Conservation (phyloP, 2,329 filamentous ascomycete genomes). For the Cercospora sp. region DNA sequence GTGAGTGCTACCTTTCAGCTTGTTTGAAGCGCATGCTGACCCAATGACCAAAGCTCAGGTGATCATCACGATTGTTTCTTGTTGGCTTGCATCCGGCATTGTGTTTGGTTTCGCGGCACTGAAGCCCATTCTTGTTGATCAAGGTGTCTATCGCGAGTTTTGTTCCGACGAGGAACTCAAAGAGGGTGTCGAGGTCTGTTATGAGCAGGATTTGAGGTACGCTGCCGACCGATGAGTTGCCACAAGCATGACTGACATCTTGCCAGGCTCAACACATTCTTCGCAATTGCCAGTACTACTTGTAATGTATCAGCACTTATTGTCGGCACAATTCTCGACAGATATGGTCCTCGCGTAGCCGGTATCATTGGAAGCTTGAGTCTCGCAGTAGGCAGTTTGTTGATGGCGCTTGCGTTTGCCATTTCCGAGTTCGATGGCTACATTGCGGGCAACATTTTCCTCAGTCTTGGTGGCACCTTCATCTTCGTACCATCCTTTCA, state of each 20-base stretch:
- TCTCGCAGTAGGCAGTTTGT: constrained; percentile 65
- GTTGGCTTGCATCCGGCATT: constrained; percentile 73
- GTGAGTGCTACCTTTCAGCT: constrained; percentile 25
- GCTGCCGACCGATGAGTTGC: background rate
- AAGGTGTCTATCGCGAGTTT: constrained; percentile 67
- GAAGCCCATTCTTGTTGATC: constrained; percentile 73
- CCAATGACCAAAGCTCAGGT: constrained; percentile 62
- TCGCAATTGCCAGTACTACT: constrained; percentile 81
- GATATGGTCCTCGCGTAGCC: constrained; percentile 74
- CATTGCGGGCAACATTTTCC: constrained; percentile 50
- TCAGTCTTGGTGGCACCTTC: constrained; percentile 52
- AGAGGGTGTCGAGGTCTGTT: constrained; percentile 53
- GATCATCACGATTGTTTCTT: constrained; percentile 66
- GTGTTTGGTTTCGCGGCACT: constrained; percentile 83
- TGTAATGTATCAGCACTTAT: constrained; percentile 85
- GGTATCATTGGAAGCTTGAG: constrained; percentile 69
- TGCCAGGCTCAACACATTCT: constrained; percentile 76
- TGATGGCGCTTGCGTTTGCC: constrained; percentile 67
- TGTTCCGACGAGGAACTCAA: constrained; percentile 59
- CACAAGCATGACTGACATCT: constrained; percentile 1
- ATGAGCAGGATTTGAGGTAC: constrained; percentile 55
- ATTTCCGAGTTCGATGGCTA: constrained; percentile 68
- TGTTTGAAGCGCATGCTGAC: background rate
- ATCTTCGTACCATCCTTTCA: constrained; percentile 54
- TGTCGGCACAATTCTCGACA: constrained; percentile 80